Conservation (phyloP, 2,329 filamentous ascomycete genomes). For the Thielaviopsis euricoi region DNA sequence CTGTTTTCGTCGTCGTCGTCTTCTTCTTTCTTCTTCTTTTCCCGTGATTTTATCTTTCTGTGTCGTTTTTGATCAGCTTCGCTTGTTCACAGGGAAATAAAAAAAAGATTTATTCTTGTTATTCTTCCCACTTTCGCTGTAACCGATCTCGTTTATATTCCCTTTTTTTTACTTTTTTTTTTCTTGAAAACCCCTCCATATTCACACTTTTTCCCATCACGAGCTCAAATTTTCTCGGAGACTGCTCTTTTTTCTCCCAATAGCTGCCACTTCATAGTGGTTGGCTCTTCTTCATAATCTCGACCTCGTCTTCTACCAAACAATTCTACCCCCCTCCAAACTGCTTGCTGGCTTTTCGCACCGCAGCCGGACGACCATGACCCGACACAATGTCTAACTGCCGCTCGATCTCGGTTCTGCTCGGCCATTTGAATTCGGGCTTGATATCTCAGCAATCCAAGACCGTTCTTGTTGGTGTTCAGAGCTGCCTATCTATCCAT, state of each 20-base stretch:
- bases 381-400: slow-evolving; percentile 25
- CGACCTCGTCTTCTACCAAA: background rate
- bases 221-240: background rate
- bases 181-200: background rate
- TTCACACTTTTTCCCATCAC: background rate
- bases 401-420: slow-evolving; percentile 13
- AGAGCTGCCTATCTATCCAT: background rate
- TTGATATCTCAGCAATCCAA: background rate
- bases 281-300: slow-evolving; percentile 1
- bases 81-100: too few species aligned
- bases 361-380: slow-evolving; percentile 19
- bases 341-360: slow-evolving; percentile 13
- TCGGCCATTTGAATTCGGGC: background rate
- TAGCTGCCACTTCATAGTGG: slow-evolving; percentile 13
- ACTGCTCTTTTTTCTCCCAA: slow-evolving; percentile 5
- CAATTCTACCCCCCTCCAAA: background rate
- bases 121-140: background rate
- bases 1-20: background rate
- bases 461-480: background rate
- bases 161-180: background rate
- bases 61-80: too few species aligned
- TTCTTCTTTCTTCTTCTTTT: background rate
- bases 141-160: background rate
- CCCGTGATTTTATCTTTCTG: background rate
- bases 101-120: background rate